Evolutionary conservation across 192 early-diverging fungal genomes (phyloP), one percentile per base, ranked within the genome.

Genomic region (Chytriomyces sp.): DNA sequence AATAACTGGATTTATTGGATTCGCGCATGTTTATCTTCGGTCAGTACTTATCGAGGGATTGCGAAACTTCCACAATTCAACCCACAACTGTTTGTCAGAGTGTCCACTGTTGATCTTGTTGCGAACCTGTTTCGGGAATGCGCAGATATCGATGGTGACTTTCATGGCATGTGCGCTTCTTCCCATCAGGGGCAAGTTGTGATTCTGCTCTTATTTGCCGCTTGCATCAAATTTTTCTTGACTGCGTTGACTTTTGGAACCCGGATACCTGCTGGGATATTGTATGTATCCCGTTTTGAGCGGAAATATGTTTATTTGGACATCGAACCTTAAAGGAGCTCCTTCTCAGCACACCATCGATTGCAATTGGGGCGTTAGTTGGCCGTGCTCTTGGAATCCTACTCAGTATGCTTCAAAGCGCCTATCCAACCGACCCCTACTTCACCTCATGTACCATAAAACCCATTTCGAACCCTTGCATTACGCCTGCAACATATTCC

Each of bases 401-500:
- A 2, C 90, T 94, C 76, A 91, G 93, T 69, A 81, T 85, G 45
- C 73, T 93, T 63, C 91, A 93, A 61, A 61, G 78, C 70, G 53
- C 72, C 6, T 69, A 79, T 89, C 95, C 64, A 66, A 86, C 68
- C 82, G 88, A 77, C 78, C 82, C 84, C 61, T 70, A 95, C 57
- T 97, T 97, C 81, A 77, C 91, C 26, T 83, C 86, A 28, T 97
- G 97, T 75, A 63, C 71, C 13, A 61, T 73, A 53, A 73, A 73
- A 63, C 71, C 71, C 16, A 62, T 73, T 26, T n/a, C 60, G 26
- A 88, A 89, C 24, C 84, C 90, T 24, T 99, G 97, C 76, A 92
- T 99, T 13, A 96, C 93, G 2, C 97, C 95, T 5, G 97, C 96
- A 20, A 95, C 93, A 0, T 99, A 99, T 81, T 95, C 96, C 45